Evolutionary conservation across 1,139 yeast species (phyloP).

Genomic region (Lodderomyces theae): DNA sequence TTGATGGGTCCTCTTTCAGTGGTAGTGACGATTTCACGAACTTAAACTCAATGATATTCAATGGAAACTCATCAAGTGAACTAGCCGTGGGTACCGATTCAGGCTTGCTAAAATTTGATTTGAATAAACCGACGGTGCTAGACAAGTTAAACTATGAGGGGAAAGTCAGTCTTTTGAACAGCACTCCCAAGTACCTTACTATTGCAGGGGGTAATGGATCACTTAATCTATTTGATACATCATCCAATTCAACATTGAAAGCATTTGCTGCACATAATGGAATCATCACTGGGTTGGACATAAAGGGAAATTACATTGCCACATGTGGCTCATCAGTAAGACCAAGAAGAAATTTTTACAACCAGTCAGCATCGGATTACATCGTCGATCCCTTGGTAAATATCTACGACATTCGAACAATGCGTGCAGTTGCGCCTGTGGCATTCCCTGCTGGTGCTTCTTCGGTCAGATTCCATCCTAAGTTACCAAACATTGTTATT

Average conservation of each 20-base stretch:
- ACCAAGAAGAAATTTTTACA: constrained; percentile 23
- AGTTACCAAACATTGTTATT: constrained; percentile 72
- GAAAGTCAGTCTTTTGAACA: constrained; percentile 30
- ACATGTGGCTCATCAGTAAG: constrained; percentile 80
- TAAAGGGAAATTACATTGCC: constrained; percentile 71
- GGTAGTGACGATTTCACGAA: constrained; percentile 25
- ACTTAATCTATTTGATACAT: constrained; percentile 75
- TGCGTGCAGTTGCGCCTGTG: constrained; percentile 74
- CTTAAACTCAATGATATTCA: constrained; percentile 38
- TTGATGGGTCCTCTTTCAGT: constrained; percentile 29
- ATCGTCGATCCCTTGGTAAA: constrained; percentile 76
- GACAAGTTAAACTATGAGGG: constrained; percentile 30
- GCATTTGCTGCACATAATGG: constrained; percentile 74
- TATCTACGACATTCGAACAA: constrained; percentile 73
- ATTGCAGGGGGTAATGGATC: constrained; percentile 69
- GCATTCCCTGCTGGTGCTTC: constrained; percentile 91
- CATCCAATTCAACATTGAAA: constrained; percentile 51
- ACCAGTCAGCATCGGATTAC: constrained; percentile 22
- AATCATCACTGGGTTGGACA: constrained; percentile 71
- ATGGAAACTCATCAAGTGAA: constrained; percentile 34
- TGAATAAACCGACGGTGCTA: constrained; percentile 47
- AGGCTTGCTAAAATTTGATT: constrained; percentile 56
- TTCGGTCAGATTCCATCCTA: constrained; percentile 82
- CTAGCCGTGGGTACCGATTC: constrained; percentile 35
- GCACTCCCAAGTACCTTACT: constrained; percentile 45